Evolutionary conservation across 306 rosid genomes (phyloP), one percentile per base, ranked within the genome.

Genomic region (Sphenostylis stenocarpa): DNA sequence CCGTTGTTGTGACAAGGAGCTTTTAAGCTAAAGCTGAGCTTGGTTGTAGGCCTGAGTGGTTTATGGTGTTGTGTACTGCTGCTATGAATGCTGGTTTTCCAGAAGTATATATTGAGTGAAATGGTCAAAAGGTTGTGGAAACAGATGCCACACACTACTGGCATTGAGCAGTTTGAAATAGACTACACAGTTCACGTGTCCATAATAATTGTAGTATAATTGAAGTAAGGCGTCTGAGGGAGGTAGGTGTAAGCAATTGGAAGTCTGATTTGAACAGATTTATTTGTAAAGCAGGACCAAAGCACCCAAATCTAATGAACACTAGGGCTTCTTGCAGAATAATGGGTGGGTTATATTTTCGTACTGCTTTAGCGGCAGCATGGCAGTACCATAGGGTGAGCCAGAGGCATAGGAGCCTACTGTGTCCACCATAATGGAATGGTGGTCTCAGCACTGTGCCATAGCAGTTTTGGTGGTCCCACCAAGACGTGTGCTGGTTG

Each of bases 381-480:
- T 62, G 31, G 73, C 39, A 77, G 68, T 7, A 41, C 24, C 6
- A 69, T 14, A 80, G 91, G 63, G 85, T 80, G 84, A 85, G 84
- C 52, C 74, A 49, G 24, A 45, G 12, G 28, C 55, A 28, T 67
- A 66, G 82, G 82, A 79, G 67, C 43, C 80, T 77, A 62, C 16
- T 5, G 49, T 5, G 49, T 45, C 68, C 74, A 56, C 48, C 66
- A 69, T 62, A 47, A 67, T 71, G 58, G 62, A 41, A 38, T 60
- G 75, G 80, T 73, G 76, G 75, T 58, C 67, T 80, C 62, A 20
- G 23, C 28, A 10, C 61, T 53, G 19, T 63, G 43, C 17, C 68
- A 39, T 43, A 20, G 58, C 66, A 49, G 73, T 70, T 48, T 4
- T 8, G 23, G 88, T 85, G 91, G 91, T 87, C 91, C 91, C 91